Conservation (phyloP, 164 flowering plant species). For the Macadamia integrifolia region DNA sequence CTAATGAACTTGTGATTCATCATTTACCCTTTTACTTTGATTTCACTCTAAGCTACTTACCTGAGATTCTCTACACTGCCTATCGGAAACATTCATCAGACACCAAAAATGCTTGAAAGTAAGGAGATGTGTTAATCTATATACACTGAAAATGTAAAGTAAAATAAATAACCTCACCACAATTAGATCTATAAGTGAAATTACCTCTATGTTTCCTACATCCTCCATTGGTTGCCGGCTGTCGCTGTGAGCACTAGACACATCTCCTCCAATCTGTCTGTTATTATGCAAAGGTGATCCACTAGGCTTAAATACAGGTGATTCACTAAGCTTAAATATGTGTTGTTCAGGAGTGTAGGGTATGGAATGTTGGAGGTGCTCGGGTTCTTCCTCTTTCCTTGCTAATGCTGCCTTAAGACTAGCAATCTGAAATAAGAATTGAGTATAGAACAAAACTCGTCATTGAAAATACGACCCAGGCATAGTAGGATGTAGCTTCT, state of each 20-base stretch:
- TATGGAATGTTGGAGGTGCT: slow-evolving; percentile 20
- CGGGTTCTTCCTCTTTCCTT: slow-evolving; percentile 53
- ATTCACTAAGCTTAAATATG: slow-evolving; percentile 27
- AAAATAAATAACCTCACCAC: background rate
- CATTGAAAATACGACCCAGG: background rate
- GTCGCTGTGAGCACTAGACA: slow-evolving; percentile 15
- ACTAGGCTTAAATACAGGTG: slow-evolving; percentile 32
- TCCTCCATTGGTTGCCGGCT: slow-evolving; percentile 46
- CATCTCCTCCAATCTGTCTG: slow-evolving; percentile 30
- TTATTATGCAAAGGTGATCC: slow-evolving; percentile 36
- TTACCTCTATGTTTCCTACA: slow-evolving; percentile 47
- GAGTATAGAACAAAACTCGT: background rate
- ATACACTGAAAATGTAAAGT: too few relatives aligned
- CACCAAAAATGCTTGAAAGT: too few relatives aligned
- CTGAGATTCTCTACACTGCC: too few relatives aligned
- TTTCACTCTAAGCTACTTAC: too few relatives aligned
- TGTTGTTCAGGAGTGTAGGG: slow-evolving; percentile 47
- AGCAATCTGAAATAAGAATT: slow-evolving; percentile 42
- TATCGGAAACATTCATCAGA: too few relatives aligned
- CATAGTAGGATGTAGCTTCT: background rate
- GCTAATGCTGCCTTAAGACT: slow-evolving; percentile 77
- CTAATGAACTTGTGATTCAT: too few relatives aligned
- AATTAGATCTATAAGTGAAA: background rate
- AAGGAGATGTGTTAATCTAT: too few relatives aligned
- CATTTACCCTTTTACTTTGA: too few relatives aligned